Percentiles rank a stretch among this genome's conserved stretches.
phyloP scores from a whole-genome alignment of 345 rosid genomes.

The Geranium brycei region DNA sequence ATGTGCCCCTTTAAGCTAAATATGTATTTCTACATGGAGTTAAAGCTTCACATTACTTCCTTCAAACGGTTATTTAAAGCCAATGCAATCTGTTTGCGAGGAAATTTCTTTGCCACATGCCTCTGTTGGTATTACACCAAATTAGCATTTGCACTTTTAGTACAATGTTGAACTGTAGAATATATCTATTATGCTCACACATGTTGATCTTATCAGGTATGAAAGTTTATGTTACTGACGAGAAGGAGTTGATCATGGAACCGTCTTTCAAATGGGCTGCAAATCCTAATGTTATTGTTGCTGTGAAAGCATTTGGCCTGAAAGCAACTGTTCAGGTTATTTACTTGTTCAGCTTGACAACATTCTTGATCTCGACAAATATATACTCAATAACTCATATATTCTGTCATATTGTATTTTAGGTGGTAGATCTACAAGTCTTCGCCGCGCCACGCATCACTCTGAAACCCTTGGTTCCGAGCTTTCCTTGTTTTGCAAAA shows the following conservation, averaged over 20 bases:
- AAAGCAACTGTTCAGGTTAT: slow-evolving; percentile 88
- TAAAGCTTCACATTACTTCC: no score
- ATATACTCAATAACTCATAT: background rate
- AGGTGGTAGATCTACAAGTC: slow-evolving; percentile 89
- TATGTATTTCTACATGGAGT: no score
- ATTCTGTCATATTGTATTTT: slow-evolving; percentile 2
- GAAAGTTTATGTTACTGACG: slow-evolving; percentile 90
- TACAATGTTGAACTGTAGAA: no score
- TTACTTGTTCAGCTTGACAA: slow-evolving; percentile 4
- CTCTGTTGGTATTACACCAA: no score
- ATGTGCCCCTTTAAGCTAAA: no score
- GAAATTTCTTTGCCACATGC: no score
- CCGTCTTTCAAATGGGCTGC: slow-evolving; percentile 89
- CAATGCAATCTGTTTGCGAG: no score
- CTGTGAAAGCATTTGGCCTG: slow-evolving; percentile 79
- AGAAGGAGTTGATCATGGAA: slow-evolving; percentile 97
- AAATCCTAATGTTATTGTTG: slow-evolving; percentile 67
- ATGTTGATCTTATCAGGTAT: slow-evolving; percentile 40
- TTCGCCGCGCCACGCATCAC: slow-evolving; percentile 87
- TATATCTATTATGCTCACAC: background rate
- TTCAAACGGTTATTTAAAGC: no score
- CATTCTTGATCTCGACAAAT: background rate
- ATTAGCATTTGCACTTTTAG: no score
- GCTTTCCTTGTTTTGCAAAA: slow-evolving; percentile 90
- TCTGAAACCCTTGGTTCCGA: slow-evolving; percentile 85